Conservation (phyloP, 2,329 filamentous ascomycete species). For the Trichoderma sp. region DNA sequence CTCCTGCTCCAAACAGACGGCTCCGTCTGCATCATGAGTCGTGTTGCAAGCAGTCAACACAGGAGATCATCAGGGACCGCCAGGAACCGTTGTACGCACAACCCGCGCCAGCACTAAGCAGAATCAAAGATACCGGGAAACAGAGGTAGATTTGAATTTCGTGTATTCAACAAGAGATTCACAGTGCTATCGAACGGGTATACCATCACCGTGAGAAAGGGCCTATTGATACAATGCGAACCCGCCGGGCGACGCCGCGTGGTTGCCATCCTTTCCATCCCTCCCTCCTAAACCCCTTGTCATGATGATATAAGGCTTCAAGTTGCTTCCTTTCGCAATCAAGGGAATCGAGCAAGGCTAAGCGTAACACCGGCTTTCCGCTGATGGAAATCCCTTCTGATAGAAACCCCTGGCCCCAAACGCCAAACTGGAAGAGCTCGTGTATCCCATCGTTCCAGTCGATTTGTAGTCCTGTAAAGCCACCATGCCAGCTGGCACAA, state of each 20-base stretch:
- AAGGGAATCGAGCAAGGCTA: constrained; percentile 19
- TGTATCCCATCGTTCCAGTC: constrained; percentile 20
- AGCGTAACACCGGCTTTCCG: constrained; percentile 16
- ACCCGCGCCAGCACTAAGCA: not conserved
- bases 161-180: constrained; percentile 28
- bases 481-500: constrained; percentile 15
- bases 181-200: constrained; percentile 29
- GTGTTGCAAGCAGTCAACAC: not conserved
- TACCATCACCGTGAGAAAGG: constrained; percentile 31
- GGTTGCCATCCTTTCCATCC: constrained; percentile 24
- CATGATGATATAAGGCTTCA: constrained; percentile 23
- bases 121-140: not conserved
- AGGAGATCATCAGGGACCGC: constrained; percentile 23
- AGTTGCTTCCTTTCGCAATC: constrained; percentile 18
- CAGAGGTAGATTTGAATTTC: not conserved
- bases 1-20: constrained; percentile 9
- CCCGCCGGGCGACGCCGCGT: constrained; percentile 7
- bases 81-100: not conserved
- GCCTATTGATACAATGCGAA: constrained; percentile 31
- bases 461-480: constrained; percentile 15
- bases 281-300: constrained; percentile 21
- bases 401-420: constrained; percentile 3
- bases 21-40: constrained; percentile 11
- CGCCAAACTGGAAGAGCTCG: constrained; percentile 14
- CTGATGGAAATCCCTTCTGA: constrained; percentile 14